A percentile compares a stretch with the other conserved stretches of the same genome.
phyloP scores from a whole-genome alignment of 2,329 filamentous ascomycete genomes.

The Tolypocladium ovalisporum region DNA sequence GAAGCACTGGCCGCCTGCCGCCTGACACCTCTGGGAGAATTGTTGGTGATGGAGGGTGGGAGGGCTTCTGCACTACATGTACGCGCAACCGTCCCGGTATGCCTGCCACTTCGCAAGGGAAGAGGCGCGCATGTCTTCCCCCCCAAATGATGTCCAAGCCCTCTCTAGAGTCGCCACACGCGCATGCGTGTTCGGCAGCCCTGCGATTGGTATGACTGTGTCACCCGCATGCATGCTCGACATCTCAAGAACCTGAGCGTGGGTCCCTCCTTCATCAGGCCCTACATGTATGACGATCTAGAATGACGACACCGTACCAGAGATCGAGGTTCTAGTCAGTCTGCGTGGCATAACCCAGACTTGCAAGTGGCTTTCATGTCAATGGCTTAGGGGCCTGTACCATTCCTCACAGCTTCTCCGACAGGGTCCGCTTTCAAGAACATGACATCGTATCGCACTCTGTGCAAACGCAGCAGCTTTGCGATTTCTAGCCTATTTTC shows the following conservation, averaged over 20 bases:
- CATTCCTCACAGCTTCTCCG: too few species aligned
- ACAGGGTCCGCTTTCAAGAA: too few species aligned
- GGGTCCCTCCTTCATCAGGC: too few species aligned
- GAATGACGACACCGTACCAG: not conserved
- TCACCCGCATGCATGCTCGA: not conserved
- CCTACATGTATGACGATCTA: too few species aligned
- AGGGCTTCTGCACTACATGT: not conserved
- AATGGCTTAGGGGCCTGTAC: not conserved
- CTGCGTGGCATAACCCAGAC: not conserved
- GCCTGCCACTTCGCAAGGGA: not conserved
- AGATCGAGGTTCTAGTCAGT: not conserved
- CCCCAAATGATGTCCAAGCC: too few species aligned
- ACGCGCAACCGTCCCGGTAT: not conserved
- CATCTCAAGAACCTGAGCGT: too few species aligned
- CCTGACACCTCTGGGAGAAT: not conserved
- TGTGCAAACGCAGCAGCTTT: too few species aligned
- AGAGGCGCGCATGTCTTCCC: not conserved
- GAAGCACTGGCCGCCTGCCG: not conserved
- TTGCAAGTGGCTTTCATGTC: not conserved
- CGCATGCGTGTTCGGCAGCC: not conserved
- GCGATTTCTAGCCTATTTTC: too few species aligned
- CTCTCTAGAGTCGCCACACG: too few species aligned
- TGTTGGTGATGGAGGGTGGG: too few species aligned
- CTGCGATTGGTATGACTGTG: not conserved
- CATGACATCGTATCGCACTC: too few species aligned